A percentile compares a stretch with the other conserved stretches of the same genome.
phyloP scores from a whole-genome alignment of 306 rosid genomes.

The Arachis hypogaea region DNA sequence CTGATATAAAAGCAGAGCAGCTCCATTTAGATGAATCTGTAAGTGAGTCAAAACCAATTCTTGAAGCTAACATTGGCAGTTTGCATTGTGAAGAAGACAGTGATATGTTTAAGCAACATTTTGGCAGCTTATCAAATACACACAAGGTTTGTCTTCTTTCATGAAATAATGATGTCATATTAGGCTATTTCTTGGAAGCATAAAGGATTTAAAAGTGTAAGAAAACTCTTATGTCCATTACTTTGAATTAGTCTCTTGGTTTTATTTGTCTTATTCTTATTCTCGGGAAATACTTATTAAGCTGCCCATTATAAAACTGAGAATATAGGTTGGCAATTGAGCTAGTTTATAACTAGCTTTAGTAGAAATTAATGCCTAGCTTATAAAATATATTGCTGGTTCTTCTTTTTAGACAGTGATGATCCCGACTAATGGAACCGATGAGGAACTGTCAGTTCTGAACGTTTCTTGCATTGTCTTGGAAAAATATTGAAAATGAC shows the following conservation, averaged over 20 bases:
- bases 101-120: conserved; percentile 66
- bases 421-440: conserved; percentile 16
- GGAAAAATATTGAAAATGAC: conserved; percentile 22
- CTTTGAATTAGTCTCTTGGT: conserved; percentile 5
- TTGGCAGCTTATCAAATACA: conserved; percentile 61
- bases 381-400: conserved; percentile 10
- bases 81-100: conserved; percentile 48
- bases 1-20: conserved; percentile 35
- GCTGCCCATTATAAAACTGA: conserved; percentile 28
- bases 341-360: conserved; percentile 11
- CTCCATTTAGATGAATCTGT: conserved; percentile 41
- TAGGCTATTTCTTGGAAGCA: conserved; percentile 16
- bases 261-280: conserved; percentile 15
- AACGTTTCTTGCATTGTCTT: conserved; percentile 1
- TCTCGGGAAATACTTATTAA: background rate
- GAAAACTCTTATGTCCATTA: conserved; percentile 14
- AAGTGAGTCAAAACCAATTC: conserved; percentile 40
- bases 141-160: conserved; percentile 57
- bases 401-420: background rate
- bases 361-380: background rate
- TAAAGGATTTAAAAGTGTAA: background rate
- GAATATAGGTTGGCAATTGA: conserved; percentile 17
- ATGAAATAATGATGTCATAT: conserved; percentile 23
- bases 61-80: conserved; percentile 33
- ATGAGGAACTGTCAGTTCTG: conserved; percentile 12